A percentile compares a stretch with the other conserved stretches of the same genome.
These are phyloP conservation scores for Pseudophaeomoniella oleicola DNA, from an alignment of 2,329 filamentous ascomycete genomes.

Conservation along the genomic window DNA sequence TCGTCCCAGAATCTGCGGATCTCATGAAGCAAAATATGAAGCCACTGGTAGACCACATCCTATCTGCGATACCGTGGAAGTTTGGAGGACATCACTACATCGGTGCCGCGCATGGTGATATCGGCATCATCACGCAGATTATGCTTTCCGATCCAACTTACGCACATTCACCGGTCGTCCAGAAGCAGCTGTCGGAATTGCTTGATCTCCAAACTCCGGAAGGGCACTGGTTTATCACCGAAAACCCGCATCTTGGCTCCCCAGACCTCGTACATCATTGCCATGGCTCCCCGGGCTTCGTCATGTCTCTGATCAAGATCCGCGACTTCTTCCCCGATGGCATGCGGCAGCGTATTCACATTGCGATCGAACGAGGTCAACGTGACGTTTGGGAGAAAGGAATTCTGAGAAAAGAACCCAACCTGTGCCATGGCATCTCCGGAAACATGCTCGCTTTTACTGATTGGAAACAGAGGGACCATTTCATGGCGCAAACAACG, in stretches of 20 bases:
- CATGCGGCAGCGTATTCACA: slow-evolving; percentile 6
- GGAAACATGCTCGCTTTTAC: slow-evolving; percentile 42
- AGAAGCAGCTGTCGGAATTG: slow-evolving; percentile 37
- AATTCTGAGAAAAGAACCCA: slow-evolving; percentile 48
- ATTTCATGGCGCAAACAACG: slow-evolving; percentile 45
- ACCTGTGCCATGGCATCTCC: slow-evolving; percentile 50
- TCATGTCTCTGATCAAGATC: slow-evolving; percentile 43
- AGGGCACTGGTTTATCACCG: slow-evolving; percentile 50
- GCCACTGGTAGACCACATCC: slow-evolving; percentile 40
- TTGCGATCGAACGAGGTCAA: slow-evolving; percentile 16
- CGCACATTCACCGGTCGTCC: slow-evolving; percentile 30
- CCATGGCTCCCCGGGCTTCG: slow-evolving; percentile 51
- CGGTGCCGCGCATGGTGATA: slow-evolving; percentile 52
- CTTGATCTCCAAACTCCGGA: slow-evolving; percentile 42
- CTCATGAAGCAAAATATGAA: slow-evolving; percentile 22
- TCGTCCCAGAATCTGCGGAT: slow-evolving; percentile 34
- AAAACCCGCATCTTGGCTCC: slow-evolving; percentile 24
- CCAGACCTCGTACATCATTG: slow-evolving; percentile 46
- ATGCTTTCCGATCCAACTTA: slow-evolving; percentile 23
- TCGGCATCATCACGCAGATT: slow-evolving; percentile 58
- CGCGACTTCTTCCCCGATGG: slow-evolving; percentile 34
- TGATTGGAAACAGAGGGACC: slow-evolving; percentile 23
- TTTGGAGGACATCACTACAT: slow-evolving; percentile 51
- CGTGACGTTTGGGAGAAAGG: slow-evolving; percentile 42
- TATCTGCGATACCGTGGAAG: slow-evolving; percentile 44